A percentile compares a stretch with the other conserved stretches of the same genome.
phyloP scores from a whole-genome alignment of 257 asterid species.

The Nicotiana tomentosiformis region DNA sequence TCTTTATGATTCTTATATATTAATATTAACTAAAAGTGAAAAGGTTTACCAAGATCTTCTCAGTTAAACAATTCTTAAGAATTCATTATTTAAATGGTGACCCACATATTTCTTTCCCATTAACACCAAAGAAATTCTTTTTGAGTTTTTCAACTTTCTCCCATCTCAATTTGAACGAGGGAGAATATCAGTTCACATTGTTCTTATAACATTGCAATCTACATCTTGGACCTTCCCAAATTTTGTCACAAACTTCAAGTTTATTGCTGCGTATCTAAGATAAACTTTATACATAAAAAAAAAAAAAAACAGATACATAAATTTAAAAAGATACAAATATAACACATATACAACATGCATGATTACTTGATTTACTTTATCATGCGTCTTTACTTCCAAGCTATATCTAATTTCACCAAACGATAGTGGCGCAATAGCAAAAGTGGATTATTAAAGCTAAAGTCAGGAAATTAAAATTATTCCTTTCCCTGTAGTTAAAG shows the following conservation, averaged over 20 bases:
- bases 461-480: slow-evolving; percentile 13
- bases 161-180: neutral
- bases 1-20: too few species aligned
- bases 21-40: too few species aligned
- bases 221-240: too few species aligned
- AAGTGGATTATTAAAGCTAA: slow-evolving; percentile 27
- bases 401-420: slow-evolving; percentile 22
- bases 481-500: slow-evolving; percentile 5
- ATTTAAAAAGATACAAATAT: neutral
- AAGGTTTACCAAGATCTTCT: too few species aligned
- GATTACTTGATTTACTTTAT: neutral
- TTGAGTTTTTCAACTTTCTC: neutral
- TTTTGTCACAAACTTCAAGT: neutral
- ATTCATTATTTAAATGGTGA: too few species aligned
- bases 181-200: neutral
- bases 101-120: neutral
- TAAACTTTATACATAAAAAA: neutral
- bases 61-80: too few species aligned
- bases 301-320: neutral
- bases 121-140: neutral
- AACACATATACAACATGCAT: neutral
- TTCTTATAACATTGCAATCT: too few species aligned
- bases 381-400: slow-evolving; percentile 23
- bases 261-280: neutral
- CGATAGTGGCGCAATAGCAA: slow-evolving; percentile 14